Evolutionary conservation across 164 flowering plant species (phyloP).

Genomic region (Warburgia ugandensis): DNA sequence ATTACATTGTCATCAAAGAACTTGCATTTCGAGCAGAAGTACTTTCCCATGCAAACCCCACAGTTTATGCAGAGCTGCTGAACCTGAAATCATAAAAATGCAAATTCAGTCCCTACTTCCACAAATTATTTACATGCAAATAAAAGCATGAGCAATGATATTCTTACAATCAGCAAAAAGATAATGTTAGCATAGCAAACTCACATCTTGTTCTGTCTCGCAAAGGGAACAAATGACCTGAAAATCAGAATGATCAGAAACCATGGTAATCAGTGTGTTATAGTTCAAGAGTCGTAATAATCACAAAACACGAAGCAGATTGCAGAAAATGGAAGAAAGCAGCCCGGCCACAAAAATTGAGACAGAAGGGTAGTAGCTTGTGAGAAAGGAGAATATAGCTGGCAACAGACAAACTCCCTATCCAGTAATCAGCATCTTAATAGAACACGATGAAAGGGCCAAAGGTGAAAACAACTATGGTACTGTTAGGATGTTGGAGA

Average conservation of each 20-base stretch:
- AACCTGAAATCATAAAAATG: slow-evolving; percentile 37
- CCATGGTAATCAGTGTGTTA: slow-evolving; percentile 3
- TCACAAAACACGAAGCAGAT: background rate
- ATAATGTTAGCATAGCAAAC: slow-evolving; percentile 10
- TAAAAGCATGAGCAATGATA: too few species aligned
- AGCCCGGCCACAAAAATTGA: too few species aligned
- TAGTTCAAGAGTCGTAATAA: too few species aligned
- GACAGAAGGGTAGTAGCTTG: too few species aligned
- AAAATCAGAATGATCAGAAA: slow-evolving; percentile 7
- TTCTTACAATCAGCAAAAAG: too few species aligned
- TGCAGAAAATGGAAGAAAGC: background rate
- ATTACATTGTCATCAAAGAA: slow-evolving; percentile 88
- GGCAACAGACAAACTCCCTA: too few species aligned
- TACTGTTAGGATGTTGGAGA: too few species aligned
- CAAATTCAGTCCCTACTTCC: slow-evolving; percentile 1
- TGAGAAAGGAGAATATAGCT: too few species aligned
- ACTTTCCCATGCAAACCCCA: slow-evolving; percentile 84
- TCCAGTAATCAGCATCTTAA: too few species aligned
- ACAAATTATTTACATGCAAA: background rate
- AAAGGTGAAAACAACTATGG: too few species aligned
- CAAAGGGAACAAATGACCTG: slow-evolving; percentile 90
- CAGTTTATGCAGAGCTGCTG: slow-evolving; percentile 64
- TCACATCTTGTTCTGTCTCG: slow-evolving; percentile 80
- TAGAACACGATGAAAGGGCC: too few species aligned
- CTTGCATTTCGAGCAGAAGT: slow-evolving; percentile 73